These are phyloP conservation scores for Blumeria hordei DNA, from an alignment of 2,329 filamentous ascomycete species.

Conservation along the genomic window DNA sequence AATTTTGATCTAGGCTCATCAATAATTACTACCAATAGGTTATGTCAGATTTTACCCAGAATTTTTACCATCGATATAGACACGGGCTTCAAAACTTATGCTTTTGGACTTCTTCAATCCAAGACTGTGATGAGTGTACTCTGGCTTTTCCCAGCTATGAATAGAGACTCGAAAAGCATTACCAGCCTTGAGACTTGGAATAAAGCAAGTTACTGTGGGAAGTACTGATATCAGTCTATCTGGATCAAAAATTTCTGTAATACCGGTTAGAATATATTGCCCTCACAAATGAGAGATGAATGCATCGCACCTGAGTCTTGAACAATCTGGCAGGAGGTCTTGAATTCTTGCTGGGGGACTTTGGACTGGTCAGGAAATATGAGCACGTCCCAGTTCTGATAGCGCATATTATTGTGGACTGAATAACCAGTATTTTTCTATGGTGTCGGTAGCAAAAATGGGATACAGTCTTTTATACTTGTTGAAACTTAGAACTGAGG, in stretches of 20 bases:
- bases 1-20: slow-evolving; percentile 18
- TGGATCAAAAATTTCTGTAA: slow-evolving; percentile 6
- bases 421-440: no score
- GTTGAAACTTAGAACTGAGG: no score
- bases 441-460: no score
- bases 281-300: background rate
- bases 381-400: slow-evolving; percentile 67
- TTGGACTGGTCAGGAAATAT: slow-evolving; percentile 44
- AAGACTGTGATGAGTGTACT: slow-evolving; percentile 30
- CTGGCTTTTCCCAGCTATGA: slow-evolving; percentile 45
- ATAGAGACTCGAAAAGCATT: slow-evolving; percentile 47
- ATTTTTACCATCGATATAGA: slow-evolving; percentile 42
- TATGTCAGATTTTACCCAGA: background rate
- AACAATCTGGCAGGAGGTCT: slow-evolving; percentile 48
- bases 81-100: slow-evolving; percentile 37
- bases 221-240: slow-evolving; percentile 14
- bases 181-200: slow-evolving; percentile 35
- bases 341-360: slow-evolving; percentile 60
- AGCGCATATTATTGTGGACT: slow-evolving; percentile 35
- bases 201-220: slow-evolving; percentile 48
- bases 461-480: no score
- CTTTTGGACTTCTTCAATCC: slow-evolving; percentile 29
- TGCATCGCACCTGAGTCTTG: slow-evolving; percentile 19
- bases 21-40: background rate
- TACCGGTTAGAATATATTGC: background rate